Base-by-base conservation (phyloP, 805 yeast genomes). In the Ogataea ganodermae region DNA sequence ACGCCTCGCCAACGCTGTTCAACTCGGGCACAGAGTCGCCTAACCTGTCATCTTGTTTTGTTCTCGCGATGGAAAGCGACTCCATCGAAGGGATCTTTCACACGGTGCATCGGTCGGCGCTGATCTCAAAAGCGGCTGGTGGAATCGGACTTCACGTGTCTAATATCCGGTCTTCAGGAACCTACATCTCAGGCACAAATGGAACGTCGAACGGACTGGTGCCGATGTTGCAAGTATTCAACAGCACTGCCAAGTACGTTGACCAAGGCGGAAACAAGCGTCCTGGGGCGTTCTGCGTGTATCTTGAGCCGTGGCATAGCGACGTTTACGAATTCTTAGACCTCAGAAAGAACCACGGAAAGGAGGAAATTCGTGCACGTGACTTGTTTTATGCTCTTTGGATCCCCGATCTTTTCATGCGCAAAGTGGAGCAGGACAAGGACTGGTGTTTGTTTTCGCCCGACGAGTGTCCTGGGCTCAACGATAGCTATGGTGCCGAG, bases 191-290 rank as follows among this genome's bases (percentile, higher is more conserved):
- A 21, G 95, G 96, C 47, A 84, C 97, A 6, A 89, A 89, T 64
- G 99, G 98, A 45, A 81, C 87, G 9, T 89, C 97, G 2, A 89
- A 84, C 58, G 99, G 99, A 31, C 71, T 92, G 41, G 84, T 91
- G 35, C 99, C 99, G n/a, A 90, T 92, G 97, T 73, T 92, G 22
- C 81, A 96, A 58, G 98, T 92, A 8, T 92, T 84, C 73, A 92
- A 92, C 73, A 86, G 89, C 70, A 90, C 98, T 21, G 98, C 99
- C 16, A 80, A 97, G 58, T 92, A 91, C 62, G 98, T 92, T 35
- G 98, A 92, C 61, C 99, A 92, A 75, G 99, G 99, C 53, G 98
- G 98, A 46, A 92, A 92, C 71, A 91, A 91, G 69, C 77, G 99
- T 61, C 99, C 99, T 0, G 98, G 98, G 52, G 99, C 99, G 3